Evolutionary conservation across 371 early-diverging fungal species (phyloP).

Genomic region (Mucor indicus): DNA sequence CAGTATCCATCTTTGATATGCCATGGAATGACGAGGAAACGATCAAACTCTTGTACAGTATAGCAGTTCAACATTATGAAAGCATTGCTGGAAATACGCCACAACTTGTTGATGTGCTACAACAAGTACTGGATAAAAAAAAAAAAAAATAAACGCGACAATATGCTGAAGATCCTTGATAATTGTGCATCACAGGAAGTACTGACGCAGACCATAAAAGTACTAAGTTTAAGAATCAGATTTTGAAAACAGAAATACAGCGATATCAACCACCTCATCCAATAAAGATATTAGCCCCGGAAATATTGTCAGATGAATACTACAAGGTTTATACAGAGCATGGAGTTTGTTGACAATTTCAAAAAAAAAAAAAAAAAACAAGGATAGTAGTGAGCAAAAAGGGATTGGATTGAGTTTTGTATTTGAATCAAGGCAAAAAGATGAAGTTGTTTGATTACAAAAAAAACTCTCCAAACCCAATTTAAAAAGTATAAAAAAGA

Average conservation of each 20-base stretch:
- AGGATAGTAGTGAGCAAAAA: slow-evolving; percentile 1
- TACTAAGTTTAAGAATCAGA: slow-evolving; percentile 1
- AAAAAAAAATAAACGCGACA: background rate
- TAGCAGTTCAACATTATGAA: background rate
- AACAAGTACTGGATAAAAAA: background rate
- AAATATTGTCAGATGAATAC: background rate
- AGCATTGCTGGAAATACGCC: slow-evolving; percentile 1
- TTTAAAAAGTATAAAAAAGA: too few relatives aligned
- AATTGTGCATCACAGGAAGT: slow-evolving; percentile 1
- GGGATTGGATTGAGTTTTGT: background rate
- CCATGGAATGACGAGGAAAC: slow-evolving; percentile 1
- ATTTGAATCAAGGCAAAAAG: too few relatives aligned
- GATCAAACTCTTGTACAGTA: slow-evolving; percentile 1
- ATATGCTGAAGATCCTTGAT: background rate
- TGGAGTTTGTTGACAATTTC: slow-evolving; percentile 1
- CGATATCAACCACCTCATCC: background rate
- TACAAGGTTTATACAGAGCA: slow-evolving; percentile 1
- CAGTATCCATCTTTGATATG: background rate
- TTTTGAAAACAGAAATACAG: slow-evolving; percentile 1
- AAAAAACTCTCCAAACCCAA: too few relatives aligned
- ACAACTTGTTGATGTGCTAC: slow-evolving; percentile 1
- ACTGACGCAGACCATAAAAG: slow-evolving; percentile 1
- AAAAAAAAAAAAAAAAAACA: slow-evolving; percentile 1
- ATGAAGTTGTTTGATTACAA: too few relatives aligned
- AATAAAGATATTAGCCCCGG: background rate